These are phyloP conservation scores for Neurospora sp. DNA, from an alignment of 495 filamentous ascomycete genomes.

Conservation along the genomic window DNA sequence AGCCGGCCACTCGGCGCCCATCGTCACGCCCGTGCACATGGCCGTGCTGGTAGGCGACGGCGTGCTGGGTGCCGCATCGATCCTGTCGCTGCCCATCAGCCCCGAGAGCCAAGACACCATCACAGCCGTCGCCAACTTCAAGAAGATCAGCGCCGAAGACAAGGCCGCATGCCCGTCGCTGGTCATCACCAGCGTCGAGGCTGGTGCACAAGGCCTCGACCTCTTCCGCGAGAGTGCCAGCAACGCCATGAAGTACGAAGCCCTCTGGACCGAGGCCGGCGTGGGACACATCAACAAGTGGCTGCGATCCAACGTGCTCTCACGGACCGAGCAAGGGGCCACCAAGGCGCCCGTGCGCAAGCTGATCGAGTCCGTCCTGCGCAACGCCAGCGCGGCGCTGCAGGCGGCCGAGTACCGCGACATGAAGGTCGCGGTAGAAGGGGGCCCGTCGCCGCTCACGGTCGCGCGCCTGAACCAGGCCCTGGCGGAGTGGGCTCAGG, in stretches of 20 bases:
- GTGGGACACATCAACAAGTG: slow-evolving; percentile 56
- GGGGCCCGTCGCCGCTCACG: slow-evolving; percentile 27
- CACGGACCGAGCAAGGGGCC: slow-evolving; percentile 19
- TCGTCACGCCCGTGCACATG: slow-evolving; percentile 80
- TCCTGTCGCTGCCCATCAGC: slow-evolving; percentile 27
- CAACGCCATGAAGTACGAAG: slow-evolving; percentile 60
- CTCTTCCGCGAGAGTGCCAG: slow-evolving; percentile 56
- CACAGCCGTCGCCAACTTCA: slow-evolving; percentile 32
- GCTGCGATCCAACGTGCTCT: slow-evolving; percentile 45
- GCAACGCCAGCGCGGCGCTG: slow-evolving; percentile 46
- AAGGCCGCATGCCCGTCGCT: slow-evolving; percentile 23
- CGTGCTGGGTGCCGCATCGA: slow-evolving; percentile 30
- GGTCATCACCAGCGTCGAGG: slow-evolving; percentile 24
- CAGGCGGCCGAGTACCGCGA: slow-evolving; percentile 36
- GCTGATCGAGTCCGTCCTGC: slow-evolving; percentile 57
- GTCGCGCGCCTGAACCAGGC: slow-evolving; percentile 42
- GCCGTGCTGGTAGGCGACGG: slow-evolving; percentile 67
- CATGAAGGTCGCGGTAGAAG: slow-evolving; percentile 7
- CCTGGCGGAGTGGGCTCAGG: slow-evolving; percentile 64
- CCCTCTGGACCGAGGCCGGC: slow-evolving; percentile 61
- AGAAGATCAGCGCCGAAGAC: slow-evolving; percentile 24
- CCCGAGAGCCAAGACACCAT: slow-evolving; percentile 24
- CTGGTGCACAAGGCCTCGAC: slow-evolving; percentile 47
- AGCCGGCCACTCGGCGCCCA: slow-evolving; percentile 47
- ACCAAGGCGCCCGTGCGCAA: slow-evolving; percentile 53